phyloP scores from a whole-genome alignment of 352 stramenopile species.

The Elongisporangium anandrum region DNA sequence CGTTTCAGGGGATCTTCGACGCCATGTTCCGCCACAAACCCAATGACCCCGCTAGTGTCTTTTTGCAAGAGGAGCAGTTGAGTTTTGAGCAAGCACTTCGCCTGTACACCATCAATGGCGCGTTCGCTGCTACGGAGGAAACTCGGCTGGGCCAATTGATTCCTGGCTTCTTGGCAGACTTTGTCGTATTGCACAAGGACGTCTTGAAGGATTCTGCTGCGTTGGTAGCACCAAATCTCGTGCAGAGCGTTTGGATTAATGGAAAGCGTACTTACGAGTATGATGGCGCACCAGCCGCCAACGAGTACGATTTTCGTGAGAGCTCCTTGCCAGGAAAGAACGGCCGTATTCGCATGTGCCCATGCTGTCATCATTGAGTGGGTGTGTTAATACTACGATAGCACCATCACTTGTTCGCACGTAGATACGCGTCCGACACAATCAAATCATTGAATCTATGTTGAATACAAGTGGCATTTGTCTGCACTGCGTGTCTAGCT shows the following conservation, averaged over 20 bases:
- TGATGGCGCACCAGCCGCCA: constrained; percentile 11
- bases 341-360: constrained; percentile 52
- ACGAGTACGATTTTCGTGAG: constrained; percentile 39
- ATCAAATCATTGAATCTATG: not conserved
- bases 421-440: too few relatives aligned
- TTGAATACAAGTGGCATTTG: not conserved
- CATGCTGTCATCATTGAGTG: constrained; percentile 42
- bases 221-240: constrained; percentile 43
- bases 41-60: constrained; percentile 36
- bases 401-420: not conserved
- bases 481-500: not conserved
- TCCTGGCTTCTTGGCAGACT: constrained; percentile 56
- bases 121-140: constrained; percentile 63
- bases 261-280: constrained; percentile 51
- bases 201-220: constrained; percentile 34
- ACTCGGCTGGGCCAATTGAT: constrained; percentile 40
- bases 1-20: constrained; percentile 88
- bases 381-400: not conserved
- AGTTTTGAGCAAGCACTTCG: constrained; percentile 71
- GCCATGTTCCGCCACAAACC: constrained; percentile 73
- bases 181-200: constrained; percentile 66
- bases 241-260: constrained; percentile 60
- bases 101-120: constrained; percentile 79
- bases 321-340: constrained; percentile 74
- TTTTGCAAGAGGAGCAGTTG: constrained; percentile 59